Evolutionary conservation across 1,139 yeast genomes (phyloP).

Genomic region (Zygosaccharomyces sapae): DNA sequence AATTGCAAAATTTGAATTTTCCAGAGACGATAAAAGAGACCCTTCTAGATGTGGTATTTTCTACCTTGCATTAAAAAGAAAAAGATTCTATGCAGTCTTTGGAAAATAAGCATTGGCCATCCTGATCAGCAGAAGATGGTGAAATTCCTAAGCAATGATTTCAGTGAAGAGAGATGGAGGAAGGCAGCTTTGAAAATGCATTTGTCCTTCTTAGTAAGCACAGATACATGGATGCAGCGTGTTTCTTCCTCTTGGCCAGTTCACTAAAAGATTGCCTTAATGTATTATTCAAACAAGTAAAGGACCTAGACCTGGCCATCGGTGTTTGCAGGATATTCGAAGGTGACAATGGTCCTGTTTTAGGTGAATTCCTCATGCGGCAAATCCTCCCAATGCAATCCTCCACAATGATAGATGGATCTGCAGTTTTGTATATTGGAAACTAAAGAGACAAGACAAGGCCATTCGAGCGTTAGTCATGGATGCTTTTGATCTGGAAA

Average conservation of each 20-base stretch:
- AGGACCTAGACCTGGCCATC: constrained; percentile 69
- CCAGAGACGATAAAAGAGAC: constrained; percentile 46
- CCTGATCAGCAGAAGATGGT: constrained; percentile 80
- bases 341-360: constrained; percentile 50
- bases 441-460: constrained; percentile 47
- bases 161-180: constrained; percentile 68
- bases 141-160: constrained; percentile 71
- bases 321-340: constrained; percentile 76
- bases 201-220: constrained; percentile 86
- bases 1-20: constrained; percentile 65
- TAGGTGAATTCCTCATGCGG: constrained; percentile 48
- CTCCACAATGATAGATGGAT: constrained; percentile 74
- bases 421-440: constrained; percentile 79
- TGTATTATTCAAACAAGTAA: constrained; percentile 62
- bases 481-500: constrained; percentile 44
- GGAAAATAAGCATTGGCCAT: constrained; percentile 75
- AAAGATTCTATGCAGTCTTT: constrained; percentile 69
- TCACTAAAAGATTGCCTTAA: constrained; percentile 71
- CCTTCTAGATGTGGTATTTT: constrained; percentile 72
- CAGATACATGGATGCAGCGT: constrained; percentile 81
- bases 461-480: constrained; percentile 65
- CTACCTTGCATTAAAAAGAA: constrained; percentile 77
- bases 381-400: constrained; percentile 57
- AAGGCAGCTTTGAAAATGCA: constrained; percentile 88
- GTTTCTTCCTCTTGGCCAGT: constrained; percentile 80